Evolutionary conservation across 2,329 filamentous ascomycete genomes (phyloP).

Genomic region (Penicillium sp.): DNA sequence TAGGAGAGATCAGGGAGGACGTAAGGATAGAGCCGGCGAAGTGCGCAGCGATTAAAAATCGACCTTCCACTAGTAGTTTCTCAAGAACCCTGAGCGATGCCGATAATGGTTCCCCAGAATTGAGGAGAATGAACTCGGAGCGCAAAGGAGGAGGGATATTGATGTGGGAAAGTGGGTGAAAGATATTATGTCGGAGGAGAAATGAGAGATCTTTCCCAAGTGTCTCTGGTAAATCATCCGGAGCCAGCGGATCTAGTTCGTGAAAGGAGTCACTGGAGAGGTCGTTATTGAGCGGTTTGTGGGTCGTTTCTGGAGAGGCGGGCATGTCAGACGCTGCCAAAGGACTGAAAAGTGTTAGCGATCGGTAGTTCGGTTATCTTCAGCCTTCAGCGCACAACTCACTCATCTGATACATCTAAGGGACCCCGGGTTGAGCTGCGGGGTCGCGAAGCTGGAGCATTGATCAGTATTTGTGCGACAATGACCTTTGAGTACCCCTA

Average conservation of each 20-base stretch:
- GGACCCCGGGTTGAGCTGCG: slow-evolving; percentile 69
- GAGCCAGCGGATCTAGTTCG: slow-evolving; percentile 35
- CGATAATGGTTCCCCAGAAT: slow-evolving; percentile 55
- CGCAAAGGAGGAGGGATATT: slow-evolving; percentile 65
- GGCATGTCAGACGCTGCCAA: slow-evolving; percentile 21
- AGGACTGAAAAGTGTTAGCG: slow-evolving; percentile 21
- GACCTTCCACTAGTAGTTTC: slow-evolving; percentile 66
- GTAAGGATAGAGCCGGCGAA: slow-evolving; percentile 45
- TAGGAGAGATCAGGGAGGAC: slow-evolving; percentile 40
- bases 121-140: slow-evolving; percentile 62
- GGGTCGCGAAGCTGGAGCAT: slow-evolving; percentile 37
- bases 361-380: neutral
- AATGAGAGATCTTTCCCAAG: slow-evolving; percentile 73
- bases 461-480: slow-evolving; percentile 11
- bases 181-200: slow-evolving; percentile 75
- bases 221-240: slow-evolving; percentile 36
- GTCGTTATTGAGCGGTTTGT: slow-evolving; percentile 12
- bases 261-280: slow-evolving; percentile 30
- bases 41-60: slow-evolving; percentile 74
- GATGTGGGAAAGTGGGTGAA: slow-evolving; percentile 71
- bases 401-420: slow-evolving; percentile 70
- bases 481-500: neutral
- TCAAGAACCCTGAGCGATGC: slow-evolving; percentile 50
- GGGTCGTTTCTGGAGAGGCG: slow-evolving; percentile 15
- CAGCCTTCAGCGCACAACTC: slow-evolving; percentile 32